Conservation (phyloP, 768 basidiomycete species). For the Tricholoma furcatifolium region DNA sequence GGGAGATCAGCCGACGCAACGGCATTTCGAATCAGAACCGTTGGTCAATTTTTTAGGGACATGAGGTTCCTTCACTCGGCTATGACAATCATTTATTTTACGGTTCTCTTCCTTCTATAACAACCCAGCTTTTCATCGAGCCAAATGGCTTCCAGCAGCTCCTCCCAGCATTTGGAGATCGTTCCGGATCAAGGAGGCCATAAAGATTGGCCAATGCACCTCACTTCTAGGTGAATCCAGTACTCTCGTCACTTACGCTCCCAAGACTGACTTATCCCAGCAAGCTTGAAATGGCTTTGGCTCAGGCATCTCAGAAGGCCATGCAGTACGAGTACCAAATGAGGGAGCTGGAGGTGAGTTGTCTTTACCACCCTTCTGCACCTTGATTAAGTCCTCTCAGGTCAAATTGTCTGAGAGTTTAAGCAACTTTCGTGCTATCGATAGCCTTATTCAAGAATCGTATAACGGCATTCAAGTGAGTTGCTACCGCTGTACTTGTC, state of each 20-base stretch:
- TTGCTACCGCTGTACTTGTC: neutral
- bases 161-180: slow-evolving; percentile 14
- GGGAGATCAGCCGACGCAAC: slow-evolving; percentile 23
- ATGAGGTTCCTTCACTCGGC: slow-evolving; percentile 24
- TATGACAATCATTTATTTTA: slow-evolving; percentile 15
- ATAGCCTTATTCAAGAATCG: slow-evolving; percentile 65
- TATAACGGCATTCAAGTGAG: slow-evolving; percentile 59
- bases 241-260: slow-evolving; percentile 2
- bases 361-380: neutral
- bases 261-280: slow-evolving; percentile 23
- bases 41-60: slow-evolving; percentile 13
- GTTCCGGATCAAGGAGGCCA: neutral
- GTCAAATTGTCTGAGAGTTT: slow-evolving; percentile 66
- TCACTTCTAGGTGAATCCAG: slow-evolving; percentile 19
- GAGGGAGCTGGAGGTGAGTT: slow-evolving; percentile 58
- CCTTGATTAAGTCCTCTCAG: slow-evolving; percentile 31
- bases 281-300: slow-evolving; percentile 46
- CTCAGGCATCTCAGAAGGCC: slow-evolving; percentile 45
- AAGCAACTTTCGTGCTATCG: slow-evolving; percentile 74
- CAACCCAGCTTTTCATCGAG: slow-evolving; percentile 5
- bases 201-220: slow-evolving; percentile 18
- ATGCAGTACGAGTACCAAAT: slow-evolving; percentile 53
- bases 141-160: slow-evolving; percentile 17
- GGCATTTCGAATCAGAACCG: slow-evolving; percentile 35
- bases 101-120: slow-evolving; percentile 13